Base-by-base conservation (phyloP, 1,284 basidiomycete species). In the Trametes polyzona region DNA sequence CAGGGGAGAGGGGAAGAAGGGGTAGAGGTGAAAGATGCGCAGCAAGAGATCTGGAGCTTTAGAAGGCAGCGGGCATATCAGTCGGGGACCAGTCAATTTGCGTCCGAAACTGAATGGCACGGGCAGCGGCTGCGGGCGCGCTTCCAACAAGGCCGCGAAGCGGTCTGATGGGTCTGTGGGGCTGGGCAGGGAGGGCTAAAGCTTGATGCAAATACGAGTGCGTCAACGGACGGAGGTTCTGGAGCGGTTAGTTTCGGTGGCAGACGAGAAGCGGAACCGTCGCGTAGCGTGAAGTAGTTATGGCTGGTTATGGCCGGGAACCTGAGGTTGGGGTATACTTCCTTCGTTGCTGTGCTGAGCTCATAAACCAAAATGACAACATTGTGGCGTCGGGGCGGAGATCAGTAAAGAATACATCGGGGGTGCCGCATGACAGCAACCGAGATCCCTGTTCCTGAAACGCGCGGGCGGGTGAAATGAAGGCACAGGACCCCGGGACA, bases 71-170 rank as follows among this genome's bases (percentile, higher is more conserved):
- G 10, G 21, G 6, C 24, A 47, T 35, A 37, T 37, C 23, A n/a
- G 24, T 29, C 16, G 8, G 14, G 14, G 23, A 16, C 41, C 11
- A 27, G 27, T 29, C 17, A 37, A 32, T 30, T 50, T 35, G 40
- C 23, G 23, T 42, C 40, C 9, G 41, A 43, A 21, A 24, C 27
- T 48, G 16, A 24, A 23, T 17, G 17, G 23, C 14, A 27, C 19
- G 32, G 41, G 17, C 11, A 23, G 30, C 32, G 27, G n/a, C n/a
- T 9, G 10, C 42, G 24, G 21, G 36, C 33, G 33, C 26, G 24
- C 24, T 47, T 43, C 32, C 21, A 51, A 26, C 52, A 54, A 46
- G 37, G 52, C 39, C 52, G 52, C 27, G 43, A 46, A 24, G 44
- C 52, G 37, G 52, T 40, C 27, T 54, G 52, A 54, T 54, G 42